Percentiles rank a stretch among this genome's conserved stretches.
Evolutionary conservation across 306 rosid genomes (phyloP).

Genomic region (Senna tora): DNA sequence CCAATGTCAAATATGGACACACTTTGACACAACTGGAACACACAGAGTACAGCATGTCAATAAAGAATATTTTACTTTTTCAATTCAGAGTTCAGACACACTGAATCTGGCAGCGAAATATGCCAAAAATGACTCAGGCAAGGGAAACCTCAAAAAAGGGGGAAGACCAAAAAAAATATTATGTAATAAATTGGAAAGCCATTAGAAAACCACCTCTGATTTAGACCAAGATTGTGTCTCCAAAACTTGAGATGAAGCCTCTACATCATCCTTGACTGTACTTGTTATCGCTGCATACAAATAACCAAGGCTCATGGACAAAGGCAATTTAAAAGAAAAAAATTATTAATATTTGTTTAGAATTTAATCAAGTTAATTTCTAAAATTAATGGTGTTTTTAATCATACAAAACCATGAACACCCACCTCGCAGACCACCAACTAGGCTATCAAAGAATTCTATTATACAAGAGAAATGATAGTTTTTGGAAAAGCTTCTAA

Average conservation of each 20-base stretch:
- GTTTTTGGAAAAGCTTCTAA: slow-evolving; percentile 3
- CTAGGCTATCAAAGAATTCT: slow-evolving; percentile 14
- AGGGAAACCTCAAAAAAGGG: too few relatives aligned
- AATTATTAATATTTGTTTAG: not conserved
- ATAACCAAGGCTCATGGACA: slow-evolving; percentile 21
- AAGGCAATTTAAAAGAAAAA: slow-evolving; percentile 27
- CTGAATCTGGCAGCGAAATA: too few relatives aligned
- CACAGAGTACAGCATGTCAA: too few relatives aligned
- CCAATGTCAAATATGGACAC: too few relatives aligned
- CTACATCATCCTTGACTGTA: slow-evolving; percentile 54
- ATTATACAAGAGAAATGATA: not conserved
- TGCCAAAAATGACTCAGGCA: slow-evolving; percentile 17
- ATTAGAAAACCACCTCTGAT: slow-evolving; percentile 65
- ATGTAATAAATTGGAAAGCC: slow-evolving; percentile 18
- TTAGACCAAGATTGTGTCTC: slow-evolving; percentile 52
- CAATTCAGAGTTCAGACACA: too few relatives aligned
- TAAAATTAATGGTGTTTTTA: not conserved
- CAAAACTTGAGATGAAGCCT: slow-evolving; percentile 49
- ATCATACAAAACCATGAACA: slow-evolving; percentile 6
- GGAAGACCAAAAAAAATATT: not conserved
- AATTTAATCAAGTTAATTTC: slow-evolving; percentile 23
- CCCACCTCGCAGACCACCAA: slow-evolving; percentile 10
- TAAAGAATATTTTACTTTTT: too few relatives aligned
- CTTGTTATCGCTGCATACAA: slow-evolving; percentile 56
- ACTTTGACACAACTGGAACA: too few relatives aligned